Percentiles rank a stretch among this genome's conserved stretches.
Evolutionary conservation across 441 rosid genomes (phyloP).

Genomic region (Brassica balearica): DNA sequence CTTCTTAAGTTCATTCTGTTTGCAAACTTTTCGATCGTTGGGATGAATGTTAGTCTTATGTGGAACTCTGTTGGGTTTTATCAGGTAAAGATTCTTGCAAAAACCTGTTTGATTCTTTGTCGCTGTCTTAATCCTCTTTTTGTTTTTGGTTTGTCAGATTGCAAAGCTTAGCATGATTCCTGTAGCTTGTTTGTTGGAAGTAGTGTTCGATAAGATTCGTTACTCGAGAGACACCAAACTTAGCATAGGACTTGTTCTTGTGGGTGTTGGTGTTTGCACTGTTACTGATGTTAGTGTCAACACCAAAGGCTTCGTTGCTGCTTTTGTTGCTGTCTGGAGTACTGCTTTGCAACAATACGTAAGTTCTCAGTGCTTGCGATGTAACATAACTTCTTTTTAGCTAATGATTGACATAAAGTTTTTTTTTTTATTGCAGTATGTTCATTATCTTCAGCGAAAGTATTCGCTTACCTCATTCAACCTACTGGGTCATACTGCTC

Average conservation of each 20-base stretch:
- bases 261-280: constrained; percentile 76
- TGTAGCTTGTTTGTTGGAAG: constrained; percentile 69
- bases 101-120: constrained; percentile 13
- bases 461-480: constrained; percentile 69
- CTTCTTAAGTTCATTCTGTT: constrained; percentile 62
- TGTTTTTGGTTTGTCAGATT: constrained; percentile 49
- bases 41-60: constrained; percentile 76
- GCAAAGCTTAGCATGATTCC: constrained; percentile 79
- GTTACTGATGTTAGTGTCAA: constrained; percentile 73
- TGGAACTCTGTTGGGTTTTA: constrained; percentile 78
- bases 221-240: constrained; percentile 70
- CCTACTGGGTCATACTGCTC: constrained; percentile 74
- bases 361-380: constrained; percentile 29
- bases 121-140: constrained; percentile 3
- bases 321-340: constrained; percentile 70
- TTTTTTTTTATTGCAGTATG: constrained; percentile 53
- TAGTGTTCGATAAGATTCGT: constrained; percentile 66
- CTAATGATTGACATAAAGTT: neutral
- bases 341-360: constrained; percentile 70
- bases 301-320: constrained; percentile 61
- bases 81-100: constrained; percentile 49
- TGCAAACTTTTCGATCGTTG: constrained; percentile 70
- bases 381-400: neutral
- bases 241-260: constrained; percentile 61
- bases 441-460: constrained; percentile 64